A percentile compares a stretch with the other conserved stretches of the same genome.
These are phyloP conservation scores for Trichophyton mentagrophytes DNA, from an alignment of 2,329 filamentous ascomycete genomes.

Conservation along the genomic window DNA sequence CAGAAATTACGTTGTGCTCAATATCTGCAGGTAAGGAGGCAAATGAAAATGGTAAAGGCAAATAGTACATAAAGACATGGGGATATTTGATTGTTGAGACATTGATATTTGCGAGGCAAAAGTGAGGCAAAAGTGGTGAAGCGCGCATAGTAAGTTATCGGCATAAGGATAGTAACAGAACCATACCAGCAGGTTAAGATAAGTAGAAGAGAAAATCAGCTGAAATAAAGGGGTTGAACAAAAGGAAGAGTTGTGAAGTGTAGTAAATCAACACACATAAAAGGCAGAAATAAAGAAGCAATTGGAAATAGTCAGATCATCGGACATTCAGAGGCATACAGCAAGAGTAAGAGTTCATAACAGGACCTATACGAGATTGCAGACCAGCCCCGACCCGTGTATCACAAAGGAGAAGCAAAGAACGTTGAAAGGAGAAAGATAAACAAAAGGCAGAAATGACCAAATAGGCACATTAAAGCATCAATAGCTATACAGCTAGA, in stretches of 20 bases:
- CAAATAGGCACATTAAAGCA: not conserved
- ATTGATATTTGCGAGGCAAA: not conserved
- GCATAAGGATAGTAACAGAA: not conserved
- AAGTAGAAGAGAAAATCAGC: not conserved
- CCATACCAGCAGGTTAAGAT: not conserved
- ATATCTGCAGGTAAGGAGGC: not conserved
- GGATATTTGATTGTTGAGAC: not conserved
- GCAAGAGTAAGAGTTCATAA: slow-evolving; percentile 3
- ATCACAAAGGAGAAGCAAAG: not conserved
- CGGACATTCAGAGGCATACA: not conserved
- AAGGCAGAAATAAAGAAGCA: not conserved
- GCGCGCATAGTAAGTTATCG: not conserved
- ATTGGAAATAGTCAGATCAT: not conserved
- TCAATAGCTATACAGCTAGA: slow-evolving; percentile 4
- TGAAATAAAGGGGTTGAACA: slow-evolving; percentile 1
- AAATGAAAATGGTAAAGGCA: not conserved
- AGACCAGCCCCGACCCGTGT: not conserved
- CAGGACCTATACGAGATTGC: not conserved
- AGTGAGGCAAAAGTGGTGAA: not conserved
- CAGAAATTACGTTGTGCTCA: not conserved
- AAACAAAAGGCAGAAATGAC: not conserved
- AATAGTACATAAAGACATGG: not conserved
- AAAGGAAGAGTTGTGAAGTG: not conserved
- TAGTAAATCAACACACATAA: not conserved
- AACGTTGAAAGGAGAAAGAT: not conserved